Evolutionary conservation across 805 yeast genomes (phyloP).

Genomic region (Metschnikowia anglica): DNA sequence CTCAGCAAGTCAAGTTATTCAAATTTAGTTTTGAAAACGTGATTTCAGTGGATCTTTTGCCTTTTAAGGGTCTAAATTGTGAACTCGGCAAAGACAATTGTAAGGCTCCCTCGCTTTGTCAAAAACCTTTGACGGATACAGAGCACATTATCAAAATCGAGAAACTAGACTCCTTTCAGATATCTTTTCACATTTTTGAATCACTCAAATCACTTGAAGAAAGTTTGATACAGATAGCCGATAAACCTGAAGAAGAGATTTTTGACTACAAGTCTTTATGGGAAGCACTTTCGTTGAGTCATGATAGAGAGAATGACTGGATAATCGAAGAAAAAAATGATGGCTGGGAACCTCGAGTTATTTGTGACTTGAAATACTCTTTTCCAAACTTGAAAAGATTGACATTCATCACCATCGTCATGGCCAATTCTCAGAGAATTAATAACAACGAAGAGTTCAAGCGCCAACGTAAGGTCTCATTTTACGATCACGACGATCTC

Average conservation of each 20-base stretch:
- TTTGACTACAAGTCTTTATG: neutral
- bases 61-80: no score
- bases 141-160: no score
- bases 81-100: no score
- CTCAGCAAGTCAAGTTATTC: no score
- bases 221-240: no score
- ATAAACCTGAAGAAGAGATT: neutral
- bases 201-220: no score
- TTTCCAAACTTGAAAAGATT: neutral
- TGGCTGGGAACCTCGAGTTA: neutral
- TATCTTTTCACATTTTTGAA: no score
- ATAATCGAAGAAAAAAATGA: neutral
- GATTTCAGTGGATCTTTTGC: no score
- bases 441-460: neutral
- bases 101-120: no score
- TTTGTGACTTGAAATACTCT: neutral
- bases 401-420: neutral
- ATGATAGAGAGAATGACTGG: neutral
- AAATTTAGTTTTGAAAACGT: no score
- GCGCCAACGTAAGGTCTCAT: neutral
- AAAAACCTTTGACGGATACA: no score
- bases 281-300: neutral
- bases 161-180: no score
- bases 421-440: neutral
- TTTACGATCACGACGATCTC: neutral